Conservation (phyloP, 768 basidiomycete species). For the Xerocomus potaroensis region DNA sequence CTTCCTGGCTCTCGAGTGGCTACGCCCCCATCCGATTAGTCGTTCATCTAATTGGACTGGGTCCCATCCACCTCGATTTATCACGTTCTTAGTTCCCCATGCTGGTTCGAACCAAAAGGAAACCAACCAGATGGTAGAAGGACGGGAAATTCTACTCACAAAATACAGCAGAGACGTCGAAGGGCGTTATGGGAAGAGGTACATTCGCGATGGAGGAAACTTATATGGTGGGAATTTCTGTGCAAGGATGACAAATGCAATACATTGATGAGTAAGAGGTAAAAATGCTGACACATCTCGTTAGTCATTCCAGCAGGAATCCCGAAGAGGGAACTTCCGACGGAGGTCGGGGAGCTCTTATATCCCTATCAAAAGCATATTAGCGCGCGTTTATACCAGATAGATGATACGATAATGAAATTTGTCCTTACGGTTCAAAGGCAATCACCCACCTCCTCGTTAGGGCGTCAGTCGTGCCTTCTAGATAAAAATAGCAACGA, state of each 20-base stretch:
- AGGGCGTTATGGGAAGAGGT: background rate
- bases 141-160: conserved; percentile 15
- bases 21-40: background rate
- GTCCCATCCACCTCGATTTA: conserved; percentile 13
- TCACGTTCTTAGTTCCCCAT: background rate
- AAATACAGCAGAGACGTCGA: conserved; percentile 17
- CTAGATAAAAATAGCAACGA: too few species aligned
- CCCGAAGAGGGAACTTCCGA: too few species aligned
- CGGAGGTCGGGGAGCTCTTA: too few species aligned
- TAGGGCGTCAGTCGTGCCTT: too few species aligned
- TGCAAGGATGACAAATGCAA: conserved; percentile 15
- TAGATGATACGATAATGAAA: too few species aligned
- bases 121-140: background rate
- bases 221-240: conserved; percentile 22
- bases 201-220: background rate
- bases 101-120: background rate
- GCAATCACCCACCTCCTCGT: too few species aligned
- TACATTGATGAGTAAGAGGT: conserved; percentile 17
- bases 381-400: too few species aligned
- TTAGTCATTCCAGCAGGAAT: too few species aligned
- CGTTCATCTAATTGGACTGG: conserved; percentile 9
- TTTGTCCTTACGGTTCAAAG: too few species aligned
- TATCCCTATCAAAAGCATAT: too few species aligned
- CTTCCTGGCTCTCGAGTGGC: background rate
- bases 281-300: too few species aligned